phyloP scores from a whole-genome alignment of 2,329 filamentous ascomycete species.

The Colletotrichum sp. region DNA sequence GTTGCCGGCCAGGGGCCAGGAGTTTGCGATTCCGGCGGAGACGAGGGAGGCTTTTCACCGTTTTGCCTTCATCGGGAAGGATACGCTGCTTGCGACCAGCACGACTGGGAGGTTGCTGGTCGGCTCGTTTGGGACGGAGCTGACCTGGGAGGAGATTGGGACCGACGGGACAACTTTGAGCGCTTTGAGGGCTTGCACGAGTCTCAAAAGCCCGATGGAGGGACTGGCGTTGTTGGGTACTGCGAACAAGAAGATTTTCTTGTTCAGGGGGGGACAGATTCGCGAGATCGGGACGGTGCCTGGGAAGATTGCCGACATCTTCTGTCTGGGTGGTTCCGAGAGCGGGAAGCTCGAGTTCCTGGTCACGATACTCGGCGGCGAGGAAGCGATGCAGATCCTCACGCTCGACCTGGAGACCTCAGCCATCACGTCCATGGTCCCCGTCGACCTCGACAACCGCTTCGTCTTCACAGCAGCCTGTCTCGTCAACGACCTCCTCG shows the following conservation, averaged over 20 bases:
- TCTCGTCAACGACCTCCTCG: constrained; percentile 43
- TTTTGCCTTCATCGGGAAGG: constrained; percentile 66
- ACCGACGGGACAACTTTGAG: constrained; percentile 35
- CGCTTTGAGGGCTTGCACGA: constrained; percentile 52
- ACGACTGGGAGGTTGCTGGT: constrained; percentile 65
- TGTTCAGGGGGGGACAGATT: constrained; percentile 40
- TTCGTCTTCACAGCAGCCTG: constrained; percentile 56
- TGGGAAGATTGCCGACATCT: constrained; percentile 58
- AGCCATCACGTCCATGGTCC: constrained; percentile 29
- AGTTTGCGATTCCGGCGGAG: constrained; percentile 29
- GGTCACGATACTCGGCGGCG: constrained; percentile 50
- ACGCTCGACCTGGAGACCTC: constrained; percentile 38
- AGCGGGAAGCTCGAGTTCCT: constrained; percentile 38
- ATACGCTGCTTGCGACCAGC: constrained; percentile 60
- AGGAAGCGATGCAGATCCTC: constrained; percentile 47
- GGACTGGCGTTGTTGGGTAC: constrained; percentile 54
- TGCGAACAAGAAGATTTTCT: constrained; percentile 51
- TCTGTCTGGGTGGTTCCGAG: constrained; percentile 34
- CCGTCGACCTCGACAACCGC: constrained; percentile 47
- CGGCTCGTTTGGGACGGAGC: constrained; percentile 37
- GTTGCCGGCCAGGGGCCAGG: constrained; percentile 26
- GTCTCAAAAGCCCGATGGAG: constrained; percentile 43
- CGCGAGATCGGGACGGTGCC: constrained; percentile 41
- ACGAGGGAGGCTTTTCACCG: constrained; percentile 57
- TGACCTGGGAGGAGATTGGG: constrained; percentile 48